Evolutionary conservation across 768 basidiomycete species (phyloP), one percentile per base, ranked within the genome.

Genomic region (Austroboletus eburneus): DNA sequence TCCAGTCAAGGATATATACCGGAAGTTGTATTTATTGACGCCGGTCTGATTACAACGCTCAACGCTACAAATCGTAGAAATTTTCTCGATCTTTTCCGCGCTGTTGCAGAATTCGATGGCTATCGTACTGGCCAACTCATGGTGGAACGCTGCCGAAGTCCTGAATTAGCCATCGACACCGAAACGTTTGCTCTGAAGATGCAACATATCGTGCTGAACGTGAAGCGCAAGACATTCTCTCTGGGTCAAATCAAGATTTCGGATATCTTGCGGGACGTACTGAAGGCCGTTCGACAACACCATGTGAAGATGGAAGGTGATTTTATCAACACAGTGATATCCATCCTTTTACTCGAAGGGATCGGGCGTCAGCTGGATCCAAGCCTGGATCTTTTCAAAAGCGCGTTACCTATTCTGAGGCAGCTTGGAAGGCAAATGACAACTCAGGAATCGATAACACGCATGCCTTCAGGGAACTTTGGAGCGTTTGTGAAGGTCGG

Each of bases 261-360:
- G 23, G 94, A 98, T 64, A 81, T 99, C 50, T 71, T 98, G 24
- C 87, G 80, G 4, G 88, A 95, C 52, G 96, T 98, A 8, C 71
- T 99, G 40, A 83, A 72, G 57, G 81, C 84, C 27, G 94, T 99
- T 4, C 74, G 93, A 48, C 75, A 79, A 54, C 94, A 97, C 65
- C 95, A 96, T 61, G 96, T 98, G 53, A 97, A 91, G 73, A 89
- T 99, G 84, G 95, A 99, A 69, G 92, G 86, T 13, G 96, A 98
- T 65, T 99, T 99, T 62, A 84, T 98, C 62, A 99, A 99, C 67
- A 98, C 96, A 0, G 92, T 99, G 49, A 87, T 99, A 49, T 90
- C 89, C 9, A 91, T 97, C 46, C 68, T 99, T 44, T 66, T 99
- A 33, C 71, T 99, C 44, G 96, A 99, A 68, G 96, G 96, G 2